phyloP scores from a whole-genome alignment of 495 filamentous ascomycete species.

The Elasticomyces elasticus region DNA sequence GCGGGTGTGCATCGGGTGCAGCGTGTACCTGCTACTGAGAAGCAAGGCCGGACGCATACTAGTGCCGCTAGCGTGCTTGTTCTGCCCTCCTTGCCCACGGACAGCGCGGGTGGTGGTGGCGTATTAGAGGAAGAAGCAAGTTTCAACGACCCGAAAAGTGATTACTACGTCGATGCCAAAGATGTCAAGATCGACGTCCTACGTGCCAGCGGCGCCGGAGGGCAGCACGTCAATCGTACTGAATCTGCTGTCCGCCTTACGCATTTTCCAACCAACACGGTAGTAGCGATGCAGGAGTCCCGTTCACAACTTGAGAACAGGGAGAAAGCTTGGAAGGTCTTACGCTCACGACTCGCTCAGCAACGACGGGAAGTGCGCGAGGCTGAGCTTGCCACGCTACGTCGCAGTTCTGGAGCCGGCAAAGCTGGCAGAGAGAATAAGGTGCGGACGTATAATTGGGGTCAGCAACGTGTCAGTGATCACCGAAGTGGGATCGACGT shows the following conservation, averaged over 20 bases:
- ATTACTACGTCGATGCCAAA: slow-evolving; percentile 78
- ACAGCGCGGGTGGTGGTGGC: no score
- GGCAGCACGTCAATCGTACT: slow-evolving; percentile 97
- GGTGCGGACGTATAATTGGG: slow-evolving; percentile 89
- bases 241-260: slow-evolving; percentile 91
- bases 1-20: slow-evolving; percentile 93
- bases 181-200: slow-evolving; percentile 85
- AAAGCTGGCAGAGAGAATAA: slow-evolving; percentile 86
- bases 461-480: slow-evolving; percentile 87
- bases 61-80: slow-evolving; percentile 87
- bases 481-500: slow-evolving; percentile 77
- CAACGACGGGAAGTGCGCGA: slow-evolving; percentile 72
- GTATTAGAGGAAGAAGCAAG: slow-evolving; percentile 42
- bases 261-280: slow-evolving; percentile 75
- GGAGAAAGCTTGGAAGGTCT: slow-evolving; percentile 70
- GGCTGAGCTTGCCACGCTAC: slow-evolving; percentile 61
- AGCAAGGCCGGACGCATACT: slow-evolving; percentile 82
- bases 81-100: slow-evolving; percentile 66
- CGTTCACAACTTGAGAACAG: slow-evolving; percentile 86
- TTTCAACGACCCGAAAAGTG: slow-evolving; percentile 72
- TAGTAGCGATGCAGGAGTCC: slow-evolving; percentile 84
- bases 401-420: slow-evolving; percentile 64
- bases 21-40: slow-evolving; percentile 82
- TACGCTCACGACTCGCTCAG: slow-evolving; percentile 77
- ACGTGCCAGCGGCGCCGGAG: slow-evolving; percentile 83